phyloP scores from a whole-genome alignment of 495 filamentous ascomycete genomes.

The Sabuloglossum arenarium region DNA sequence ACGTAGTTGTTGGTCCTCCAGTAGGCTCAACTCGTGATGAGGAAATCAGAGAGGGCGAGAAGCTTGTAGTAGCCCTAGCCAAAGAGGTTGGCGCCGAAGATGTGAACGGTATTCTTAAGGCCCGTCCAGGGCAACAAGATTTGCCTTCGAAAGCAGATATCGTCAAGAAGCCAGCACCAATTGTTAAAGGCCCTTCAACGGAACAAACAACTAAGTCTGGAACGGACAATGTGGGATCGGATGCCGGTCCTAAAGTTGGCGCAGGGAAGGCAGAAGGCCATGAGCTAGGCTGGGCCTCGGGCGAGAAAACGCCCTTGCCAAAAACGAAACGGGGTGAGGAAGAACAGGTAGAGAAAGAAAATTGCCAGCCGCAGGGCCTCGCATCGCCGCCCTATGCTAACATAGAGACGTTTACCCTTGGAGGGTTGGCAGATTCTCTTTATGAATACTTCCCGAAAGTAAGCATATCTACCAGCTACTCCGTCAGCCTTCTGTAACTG shows the following conservation, averaged over 20 bases:
- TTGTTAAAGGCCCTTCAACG: neutral
- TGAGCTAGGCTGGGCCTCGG: constrained; percentile 5
- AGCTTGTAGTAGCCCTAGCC: neutral
- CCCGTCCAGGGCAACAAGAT: neutral
- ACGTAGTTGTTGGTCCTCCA: constrained; percentile 7
- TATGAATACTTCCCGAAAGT: constrained; percentile 93
- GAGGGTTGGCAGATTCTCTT: constrained; percentile 69
- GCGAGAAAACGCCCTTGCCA: neutral
- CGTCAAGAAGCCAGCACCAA: neutral
- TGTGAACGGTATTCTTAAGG: neutral
- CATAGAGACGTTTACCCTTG: constrained; percentile 46
- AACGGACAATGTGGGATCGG: neutral
- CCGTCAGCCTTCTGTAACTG: neutral
- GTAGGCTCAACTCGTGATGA: constrained; percentile 3
- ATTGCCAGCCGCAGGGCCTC: constrained; percentile 34
- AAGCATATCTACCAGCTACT: constrained; percentile 20
- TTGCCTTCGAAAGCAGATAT: neutral
- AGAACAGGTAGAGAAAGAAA: constrained; percentile 9
- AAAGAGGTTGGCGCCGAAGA: neutral
- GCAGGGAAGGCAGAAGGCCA: neutral
- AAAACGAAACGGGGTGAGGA: constrained; percentile 7
- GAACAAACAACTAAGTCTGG: neutral
- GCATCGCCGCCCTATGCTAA: constrained; percentile 13
- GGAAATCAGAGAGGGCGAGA: constrained; percentile 2
- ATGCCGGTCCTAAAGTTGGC: neutral